Evolutionary conservation across 176 grass and related monocot species (phyloP).

Genomic region (Calamus simplicifolius): DNA sequence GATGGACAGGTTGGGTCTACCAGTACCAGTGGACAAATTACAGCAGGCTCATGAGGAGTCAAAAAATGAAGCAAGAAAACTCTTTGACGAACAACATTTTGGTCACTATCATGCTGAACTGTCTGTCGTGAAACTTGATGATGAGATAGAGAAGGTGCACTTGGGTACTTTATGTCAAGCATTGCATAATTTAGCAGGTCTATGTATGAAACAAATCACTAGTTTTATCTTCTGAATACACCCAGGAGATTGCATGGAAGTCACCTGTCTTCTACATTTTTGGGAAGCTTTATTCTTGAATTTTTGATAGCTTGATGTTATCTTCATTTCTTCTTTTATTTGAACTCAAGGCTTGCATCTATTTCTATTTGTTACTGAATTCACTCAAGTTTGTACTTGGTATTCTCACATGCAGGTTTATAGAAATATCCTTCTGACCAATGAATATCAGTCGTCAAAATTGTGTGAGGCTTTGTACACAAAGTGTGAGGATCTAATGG

Average conservation of each 20-base stretch:
- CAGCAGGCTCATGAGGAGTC: slow-evolving; percentile 38
- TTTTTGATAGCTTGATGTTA: too few relatives aligned
- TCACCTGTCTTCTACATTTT: too few relatives aligned
- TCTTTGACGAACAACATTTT: slow-evolving; percentile 80
- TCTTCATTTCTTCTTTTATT: too few relatives aligned
- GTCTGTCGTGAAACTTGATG: slow-evolving; percentile 57
- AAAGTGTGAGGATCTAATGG: slow-evolving; percentile 93
- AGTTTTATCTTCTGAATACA: too few relatives aligned
- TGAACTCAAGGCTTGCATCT: too few relatives aligned
- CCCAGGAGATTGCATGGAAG: too few relatives aligned
- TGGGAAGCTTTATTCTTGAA: too few relatives aligned
- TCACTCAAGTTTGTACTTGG: too few relatives aligned
- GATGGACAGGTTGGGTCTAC: slow-evolving; percentile 53
- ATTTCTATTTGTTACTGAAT: too few relatives aligned
- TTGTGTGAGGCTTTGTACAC: slow-evolving; percentile 69
- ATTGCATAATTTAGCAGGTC: too few relatives aligned
- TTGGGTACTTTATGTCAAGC: too few relatives aligned
- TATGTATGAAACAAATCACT: too few relatives aligned
- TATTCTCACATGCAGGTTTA: slow-evolving; percentile 34
- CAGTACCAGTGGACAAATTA: slow-evolving; percentile 57
- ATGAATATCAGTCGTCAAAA: slow-evolving; percentile 91
- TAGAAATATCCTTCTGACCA: slow-evolving; percentile 51
- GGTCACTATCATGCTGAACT: slow-evolving; percentile 66
- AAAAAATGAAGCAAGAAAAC: slow-evolving; percentile 37
- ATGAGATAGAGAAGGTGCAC: slow-evolving; percentile 80